Evolutionary conservation across 805 yeast genomes (phyloP), one percentile per base, ranked within the genome.

Genomic region (Wickerhamiella kurtzmanii): DNA sequence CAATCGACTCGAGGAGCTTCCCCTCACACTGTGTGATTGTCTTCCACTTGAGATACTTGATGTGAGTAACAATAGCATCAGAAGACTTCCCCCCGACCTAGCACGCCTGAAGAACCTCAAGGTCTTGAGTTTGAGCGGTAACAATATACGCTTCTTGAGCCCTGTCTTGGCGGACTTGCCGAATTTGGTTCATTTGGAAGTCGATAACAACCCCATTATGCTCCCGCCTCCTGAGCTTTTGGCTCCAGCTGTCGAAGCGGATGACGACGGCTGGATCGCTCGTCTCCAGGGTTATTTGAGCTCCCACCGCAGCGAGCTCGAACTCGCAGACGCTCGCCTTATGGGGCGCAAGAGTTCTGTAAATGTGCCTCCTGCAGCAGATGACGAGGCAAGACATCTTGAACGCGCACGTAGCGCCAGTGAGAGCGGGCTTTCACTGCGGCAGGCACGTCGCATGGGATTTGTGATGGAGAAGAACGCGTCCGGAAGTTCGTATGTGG

Each of bases 371-470:
- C 18, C 40, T 8, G 17, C n/a, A 15, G 38, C 6, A 17, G 11
- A 6, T 3, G 25, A 43, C 40, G 3, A 28, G 11, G 9, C 32
- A 6, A 19, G 16, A 2, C n/a, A n/a, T 17, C 40, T 45, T 2
- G 63, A 60, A 40, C 46, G 62, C 15, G 52, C 51, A 21, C 51
- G 71, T 43, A 63, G 67, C 41, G 63, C 64, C 17, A 62, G 75
- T 1, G 73, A 71, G 48, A 65, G 67, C 21, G 46, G 50, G 38
- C 60, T 66, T 28, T 66, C 66, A n/a, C 67, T 79, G 5, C 72
- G 82, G n/a, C 71, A 77, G 47, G 83, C 84, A 0, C 76, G 81
- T 57, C 67, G 89, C 51, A 81, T 80, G 87, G 89, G 88, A 0
- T 73, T 82, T 46, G 76, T 82, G 17, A 53, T 57, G 60, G 53